These are phyloP conservation scores for Mycena rosella DNA, from an alignment of 768 basidiomycete species.

Conservation along the genomic window DNA sequence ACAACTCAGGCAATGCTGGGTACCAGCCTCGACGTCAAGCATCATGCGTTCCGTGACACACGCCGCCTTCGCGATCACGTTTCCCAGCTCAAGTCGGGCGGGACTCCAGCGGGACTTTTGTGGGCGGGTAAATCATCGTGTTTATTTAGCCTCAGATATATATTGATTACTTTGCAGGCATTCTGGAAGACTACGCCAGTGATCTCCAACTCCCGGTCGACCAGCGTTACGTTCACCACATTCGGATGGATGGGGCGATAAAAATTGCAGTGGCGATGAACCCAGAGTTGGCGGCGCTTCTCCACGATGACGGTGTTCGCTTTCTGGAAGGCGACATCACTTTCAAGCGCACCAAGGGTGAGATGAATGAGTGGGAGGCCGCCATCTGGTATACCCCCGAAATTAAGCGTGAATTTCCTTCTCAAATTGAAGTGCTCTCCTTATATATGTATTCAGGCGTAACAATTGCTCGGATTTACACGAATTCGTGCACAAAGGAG, in stretches of 20 bases:
- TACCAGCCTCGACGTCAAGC: background rate
- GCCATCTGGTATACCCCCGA: conserved; percentile 15
- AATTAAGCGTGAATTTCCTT: background rate
- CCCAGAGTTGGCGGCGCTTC: conserved; percentile 3
- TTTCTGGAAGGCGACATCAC: conserved; percentile 13
- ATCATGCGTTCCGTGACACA: conserved; percentile 2
- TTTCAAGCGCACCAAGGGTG: conserved; percentile 1
- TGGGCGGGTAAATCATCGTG: background rate
- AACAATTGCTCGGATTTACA: conserved; percentile 5
- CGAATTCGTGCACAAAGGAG: background rate
- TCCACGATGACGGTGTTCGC: conserved; percentile 9
- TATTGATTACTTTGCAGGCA: too few relatives aligned
- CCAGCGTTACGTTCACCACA: conserved; percentile 15
- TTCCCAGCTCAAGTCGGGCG: background rate
- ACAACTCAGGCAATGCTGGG: background rate
- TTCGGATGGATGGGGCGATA: conserved; percentile 27
- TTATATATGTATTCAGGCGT: too few relatives aligned
- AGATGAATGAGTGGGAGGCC: conserved; percentile 27
- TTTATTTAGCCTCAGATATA: too few relatives aligned
- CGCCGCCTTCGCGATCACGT: conserved; percentile 9
- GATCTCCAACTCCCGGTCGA: too few relatives aligned
- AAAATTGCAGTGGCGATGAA: too few relatives aligned
- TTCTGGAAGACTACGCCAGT: background rate
- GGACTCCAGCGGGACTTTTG: conserved; percentile 1
- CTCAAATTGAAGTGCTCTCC: too few relatives aligned